A percentile compares a stretch with the other conserved stretches of the same genome.
Evolutionary conservation across 1,284 basidiomycete species (phyloP).

Genomic region (Gomphus bonarii): DNA sequence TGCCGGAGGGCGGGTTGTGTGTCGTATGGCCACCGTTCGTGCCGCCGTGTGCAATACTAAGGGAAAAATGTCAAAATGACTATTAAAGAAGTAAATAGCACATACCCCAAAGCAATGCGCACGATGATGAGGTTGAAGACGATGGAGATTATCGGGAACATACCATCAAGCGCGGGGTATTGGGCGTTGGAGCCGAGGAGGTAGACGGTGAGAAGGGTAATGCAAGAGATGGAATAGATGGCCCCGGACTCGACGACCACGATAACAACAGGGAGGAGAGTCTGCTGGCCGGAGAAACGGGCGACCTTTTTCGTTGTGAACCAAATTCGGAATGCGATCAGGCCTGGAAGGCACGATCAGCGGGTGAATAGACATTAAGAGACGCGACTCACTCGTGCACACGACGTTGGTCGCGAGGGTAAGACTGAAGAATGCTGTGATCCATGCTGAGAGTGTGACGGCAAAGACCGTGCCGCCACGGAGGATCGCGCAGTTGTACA

Average conservation of each 20-base stretch:
- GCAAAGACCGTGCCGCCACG: slow-evolving; percentile 5
- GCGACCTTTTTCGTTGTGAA: slow-evolving; percentile 20
- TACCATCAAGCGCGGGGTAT: slow-evolving; percentile 28
- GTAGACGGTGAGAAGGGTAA: slow-evolving; percentile 26
- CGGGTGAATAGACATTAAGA: background rate
- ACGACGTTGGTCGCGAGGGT: slow-evolving; percentile 28
- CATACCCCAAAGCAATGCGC: slow-evolving; percentile 23
- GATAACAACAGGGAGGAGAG: slow-evolving; percentile 23
- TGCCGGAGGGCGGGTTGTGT: slow-evolving; percentile 3
- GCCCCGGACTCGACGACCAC: slow-evolving; percentile 33
- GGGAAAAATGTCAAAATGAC: too few species aligned
- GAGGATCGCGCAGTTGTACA: slow-evolving; percentile 6
- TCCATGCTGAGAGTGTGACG: slow-evolving; percentile 20
- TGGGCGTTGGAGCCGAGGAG: slow-evolving; percentile 26
- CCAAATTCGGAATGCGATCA: slow-evolving; percentile 29
- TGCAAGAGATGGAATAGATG: slow-evolving; percentile 27
- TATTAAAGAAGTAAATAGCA: background rate
- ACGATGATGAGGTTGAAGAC: slow-evolving; percentile 28
- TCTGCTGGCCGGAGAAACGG: slow-evolving; percentile 14
- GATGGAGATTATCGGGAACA: slow-evolving; percentile 23
- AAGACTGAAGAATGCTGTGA: slow-evolving; percentile 29
- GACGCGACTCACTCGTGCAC: slow-evolving; percentile 22
- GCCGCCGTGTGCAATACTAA: slow-evolving; percentile 9
- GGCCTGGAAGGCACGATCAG: slow-evolving; percentile 15
- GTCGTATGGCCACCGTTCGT: background rate